Evolutionary conservation across 164 flowering plant species (phyloP).

Genomic region (Piper longum): DNA sequence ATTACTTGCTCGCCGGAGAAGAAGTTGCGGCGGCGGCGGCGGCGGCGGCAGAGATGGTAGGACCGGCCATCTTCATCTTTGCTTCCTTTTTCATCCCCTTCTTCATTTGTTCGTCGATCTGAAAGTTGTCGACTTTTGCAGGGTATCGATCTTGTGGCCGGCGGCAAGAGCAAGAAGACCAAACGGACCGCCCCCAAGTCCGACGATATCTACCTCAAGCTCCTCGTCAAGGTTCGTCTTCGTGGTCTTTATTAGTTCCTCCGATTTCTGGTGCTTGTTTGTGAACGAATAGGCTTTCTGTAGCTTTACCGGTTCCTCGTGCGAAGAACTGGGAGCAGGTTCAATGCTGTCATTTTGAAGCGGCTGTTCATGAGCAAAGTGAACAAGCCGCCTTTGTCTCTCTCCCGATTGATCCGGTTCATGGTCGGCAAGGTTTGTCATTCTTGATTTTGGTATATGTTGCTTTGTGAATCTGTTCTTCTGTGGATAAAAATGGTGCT

Average conservation of each 20-base stretch:
- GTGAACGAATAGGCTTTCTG: background rate
- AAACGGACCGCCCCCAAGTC: slow-evolving; percentile 46
- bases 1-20: too few relatives aligned
- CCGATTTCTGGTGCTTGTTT: background rate
- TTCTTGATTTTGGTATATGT: background rate
- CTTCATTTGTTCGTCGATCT: too few relatives aligned
- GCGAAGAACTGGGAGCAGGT: slow-evolving; percentile 45
- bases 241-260: background rate
- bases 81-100: too few relatives aligned
- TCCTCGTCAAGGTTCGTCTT: slow-evolving; percentile 40
- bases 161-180: slow-evolving; percentile 47
- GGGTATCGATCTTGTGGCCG: slow-evolving; percentile 55
- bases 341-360: slow-evolving; percentile 51
- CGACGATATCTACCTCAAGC: slow-evolving; percentile 44
- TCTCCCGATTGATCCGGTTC: slow-evolving; percentile 31
- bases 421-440: slow-evolving; percentile 39
- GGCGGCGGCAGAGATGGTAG: too few relatives aligned
- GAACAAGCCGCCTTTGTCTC: slow-evolving; percentile 44
- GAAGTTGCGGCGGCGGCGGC: too few relatives aligned
- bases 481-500: background rate
- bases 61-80: too few relatives aligned
- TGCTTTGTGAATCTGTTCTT: background rate
- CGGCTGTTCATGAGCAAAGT: slow-evolving; percentile 54
- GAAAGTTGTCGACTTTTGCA: slow-evolving; percentile 1
- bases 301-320: slow-evolving; percentile 53